Percentiles rank a stretch among this genome's conserved stretches.
phyloP scores from a whole-genome alignment of 345 rosid genomes.

The Zanthoxylum bungeanum region DNA sequence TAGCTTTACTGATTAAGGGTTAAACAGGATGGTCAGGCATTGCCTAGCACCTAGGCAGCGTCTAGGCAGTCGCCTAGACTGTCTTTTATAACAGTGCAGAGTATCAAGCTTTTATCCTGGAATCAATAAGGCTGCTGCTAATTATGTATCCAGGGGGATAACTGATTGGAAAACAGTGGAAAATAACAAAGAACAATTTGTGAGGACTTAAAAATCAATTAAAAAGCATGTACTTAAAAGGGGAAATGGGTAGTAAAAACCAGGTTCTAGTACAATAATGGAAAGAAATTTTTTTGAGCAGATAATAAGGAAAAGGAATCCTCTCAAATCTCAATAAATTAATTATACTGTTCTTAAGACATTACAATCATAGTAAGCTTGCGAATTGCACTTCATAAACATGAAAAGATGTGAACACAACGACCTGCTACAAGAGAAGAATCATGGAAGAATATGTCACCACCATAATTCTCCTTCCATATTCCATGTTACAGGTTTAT shows the following conservation, averaged over 20 bases:
- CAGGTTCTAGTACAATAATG: background rate
- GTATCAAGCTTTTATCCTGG: background rate
- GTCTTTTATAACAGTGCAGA: too few species aligned
- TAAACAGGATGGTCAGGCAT: too few species aligned
- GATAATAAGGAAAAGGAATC: background rate
- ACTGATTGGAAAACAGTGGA: background rate
- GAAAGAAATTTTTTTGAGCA: background rate
- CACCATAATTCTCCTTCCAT: background rate
- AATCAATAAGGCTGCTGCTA: background rate
- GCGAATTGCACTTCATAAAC: too few species aligned
- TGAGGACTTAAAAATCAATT: background rate
- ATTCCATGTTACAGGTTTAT: background rate
- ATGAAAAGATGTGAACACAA: too few species aligned
- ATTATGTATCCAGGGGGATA: background rate
- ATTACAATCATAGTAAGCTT: too few species aligned
- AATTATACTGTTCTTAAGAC: too few species aligned
- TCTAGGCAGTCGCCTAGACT: too few species aligned
- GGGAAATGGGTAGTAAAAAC: background rate
- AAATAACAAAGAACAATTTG: background rate
- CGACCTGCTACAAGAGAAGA: background rate
- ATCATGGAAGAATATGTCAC: background rate
- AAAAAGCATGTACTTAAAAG: background rate
- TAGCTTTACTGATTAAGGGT: too few species aligned
- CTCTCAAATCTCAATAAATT: too few species aligned
- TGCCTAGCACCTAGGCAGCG: too few species aligned